Evolutionary conservation across 441 rosid species (phyloP), one percentile per base, ranked within the genome.

Genomic region (Erodium chrysanthum): DNA sequence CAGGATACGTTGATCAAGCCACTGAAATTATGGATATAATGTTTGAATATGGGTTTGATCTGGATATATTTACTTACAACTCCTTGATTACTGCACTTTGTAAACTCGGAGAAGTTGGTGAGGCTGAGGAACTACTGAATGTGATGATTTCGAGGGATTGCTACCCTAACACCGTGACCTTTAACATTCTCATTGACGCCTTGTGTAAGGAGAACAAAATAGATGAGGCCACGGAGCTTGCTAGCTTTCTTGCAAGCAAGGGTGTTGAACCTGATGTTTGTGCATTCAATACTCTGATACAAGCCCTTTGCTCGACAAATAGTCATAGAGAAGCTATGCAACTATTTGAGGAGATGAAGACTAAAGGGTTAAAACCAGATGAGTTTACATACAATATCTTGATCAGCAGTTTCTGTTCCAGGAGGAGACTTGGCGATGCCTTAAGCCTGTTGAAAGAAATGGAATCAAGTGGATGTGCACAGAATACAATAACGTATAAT

Each of bases 41-140:
- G 96, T 92, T 90, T 80, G 85, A 79, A 44, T 89, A 88, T 44
- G 95, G 98, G 44, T 83, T 85, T 62, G 92, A 93, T 79, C 98
- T 88, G 0, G 97, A 90, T 77, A 70, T 85, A 11, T 86, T 81
- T 68, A 90, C 97, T 0, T 90, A 90, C 40, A 90, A 93, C 75
- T 80, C 92, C 1, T 81, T 93, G 79, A 83, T 93, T 69, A 86
- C 92, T 5, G 98, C 95, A 33, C 79, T 93, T 82, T 93, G 97
- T 79, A 93, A 85, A 62, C 44, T 80, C 22, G 96, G 97, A 15
- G 85, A 89, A 66, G 80, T 89, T 71, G 86, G 86, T 60, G 91
- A 87, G 77, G 98, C 96, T 0, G 85, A 82, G 46, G 95, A 90
- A 73, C 71, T 87, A 80, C 80, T 93, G 27, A 76, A 83, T 70